Conservation (phyloP, 129 eudicot species). For the Saussurea involucrata region DNA sequence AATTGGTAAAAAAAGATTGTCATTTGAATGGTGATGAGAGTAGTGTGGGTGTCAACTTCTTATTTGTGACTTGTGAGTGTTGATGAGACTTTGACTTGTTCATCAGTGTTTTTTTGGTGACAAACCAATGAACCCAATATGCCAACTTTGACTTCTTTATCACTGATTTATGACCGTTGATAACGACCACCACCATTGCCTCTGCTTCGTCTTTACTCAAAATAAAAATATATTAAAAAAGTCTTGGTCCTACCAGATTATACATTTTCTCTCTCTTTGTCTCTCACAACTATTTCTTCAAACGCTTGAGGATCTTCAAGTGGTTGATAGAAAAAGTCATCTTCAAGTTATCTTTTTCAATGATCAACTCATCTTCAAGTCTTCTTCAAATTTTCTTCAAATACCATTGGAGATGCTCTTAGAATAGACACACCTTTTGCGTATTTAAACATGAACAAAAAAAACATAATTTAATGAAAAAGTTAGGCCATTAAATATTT, state of each 20-base stretch:
- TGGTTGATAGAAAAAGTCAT: too few relatives aligned
- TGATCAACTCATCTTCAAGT: too few relatives aligned
- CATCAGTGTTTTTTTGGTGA: not conserved
- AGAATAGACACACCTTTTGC: not conserved
- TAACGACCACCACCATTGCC: not conserved
- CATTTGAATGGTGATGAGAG: not conserved
- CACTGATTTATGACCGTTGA: not conserved
- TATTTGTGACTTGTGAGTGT: not conserved
- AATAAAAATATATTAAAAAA: too few relatives aligned
- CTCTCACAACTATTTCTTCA: too few relatives aligned
- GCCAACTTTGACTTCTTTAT: not conserved
- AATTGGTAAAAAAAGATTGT: not conserved
- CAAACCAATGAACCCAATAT: not conserved
- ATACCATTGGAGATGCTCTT: too few relatives aligned
- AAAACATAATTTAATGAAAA: not conserved
- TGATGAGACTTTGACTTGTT: not conserved
- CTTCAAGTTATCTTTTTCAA: too few relatives aligned
- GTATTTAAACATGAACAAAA: not conserved
- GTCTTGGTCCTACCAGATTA: too few relatives aligned
- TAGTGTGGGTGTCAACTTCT: not conserved
- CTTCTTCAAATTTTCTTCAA: too few relatives aligned
- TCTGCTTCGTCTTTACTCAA: not conserved
- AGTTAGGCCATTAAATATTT: not conserved
- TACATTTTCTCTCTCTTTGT: too few relatives aligned
- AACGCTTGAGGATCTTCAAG: too few relatives aligned